phyloP scores from a whole-genome alignment of 352 stramenopile species.

The Elongisporangium undulatum region DNA sequence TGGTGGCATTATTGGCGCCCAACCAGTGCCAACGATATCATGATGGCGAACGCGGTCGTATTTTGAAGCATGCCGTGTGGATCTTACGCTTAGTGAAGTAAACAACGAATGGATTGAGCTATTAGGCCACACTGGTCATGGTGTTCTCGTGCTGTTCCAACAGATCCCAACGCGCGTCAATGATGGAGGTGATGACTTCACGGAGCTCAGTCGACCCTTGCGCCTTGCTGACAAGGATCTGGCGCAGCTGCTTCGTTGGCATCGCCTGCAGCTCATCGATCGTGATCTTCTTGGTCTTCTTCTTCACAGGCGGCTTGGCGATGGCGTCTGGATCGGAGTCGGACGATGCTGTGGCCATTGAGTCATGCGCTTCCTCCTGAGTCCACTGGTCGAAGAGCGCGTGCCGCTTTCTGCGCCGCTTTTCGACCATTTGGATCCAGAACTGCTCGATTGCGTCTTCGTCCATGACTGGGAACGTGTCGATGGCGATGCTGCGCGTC shows the following conservation, averaged over 20 bases:
- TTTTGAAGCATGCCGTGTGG: too few relatives aligned
- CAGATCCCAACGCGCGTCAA: conserved; percentile 41
- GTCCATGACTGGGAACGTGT: conserved; percentile 84
- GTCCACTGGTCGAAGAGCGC: conserved; percentile 49
- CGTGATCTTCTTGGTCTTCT: conserved; percentile 29
- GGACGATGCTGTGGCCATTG: conserved; percentile 3
- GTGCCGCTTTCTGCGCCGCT: conserved; percentile 23
- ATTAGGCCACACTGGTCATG: too few relatives aligned
- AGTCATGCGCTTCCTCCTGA: conserved; percentile 9
- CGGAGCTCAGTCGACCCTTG: conserved; percentile 33
- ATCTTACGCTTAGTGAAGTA: too few relatives aligned
- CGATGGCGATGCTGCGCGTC: conserved; percentile 68
- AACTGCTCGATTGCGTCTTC: conserved; percentile 72
- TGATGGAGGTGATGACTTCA: conserved; percentile 31
- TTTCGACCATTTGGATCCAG: conserved; percentile 72
- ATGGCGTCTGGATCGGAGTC: neutral
- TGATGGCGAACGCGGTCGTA: too few relatives aligned
- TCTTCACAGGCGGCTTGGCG: conserved; percentile 6
- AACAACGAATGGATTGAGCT: too few relatives aligned
- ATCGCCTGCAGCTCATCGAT: conserved; percentile 36
- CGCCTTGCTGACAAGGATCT: conserved; percentile 18
- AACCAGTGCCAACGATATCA: too few relatives aligned
- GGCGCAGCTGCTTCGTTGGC: conserved; percentile 47
- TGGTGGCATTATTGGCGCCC: too few relatives aligned
- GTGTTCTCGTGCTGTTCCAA: conserved; percentile 26